Base-by-base conservation (phyloP, 2,329 filamentous ascomycete genomes). In the Verticillium longisporum region DNA sequence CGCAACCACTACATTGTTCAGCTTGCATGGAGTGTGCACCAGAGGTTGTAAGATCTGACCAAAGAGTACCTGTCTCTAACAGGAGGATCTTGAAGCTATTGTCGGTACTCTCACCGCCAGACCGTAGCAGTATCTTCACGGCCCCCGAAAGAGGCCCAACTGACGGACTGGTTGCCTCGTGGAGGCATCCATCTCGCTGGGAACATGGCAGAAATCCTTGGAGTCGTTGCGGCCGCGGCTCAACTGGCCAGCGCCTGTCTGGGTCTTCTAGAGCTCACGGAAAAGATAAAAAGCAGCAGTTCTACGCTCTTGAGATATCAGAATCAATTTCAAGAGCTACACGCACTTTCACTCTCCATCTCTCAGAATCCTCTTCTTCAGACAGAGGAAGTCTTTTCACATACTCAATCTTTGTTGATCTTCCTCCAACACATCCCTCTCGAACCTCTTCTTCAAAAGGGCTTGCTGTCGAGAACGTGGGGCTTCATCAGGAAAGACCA, bases 161-260 rank as follows among this genome's bases (percentile, higher is more conserved):
- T 33, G n/a, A 38, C 14, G 10, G 55, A n/a, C 33, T 38, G 31
- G 55, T 36, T 56, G 55, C 55, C 55, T 56, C 15, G 21, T 18
- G n/a, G n/a, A 34, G 55, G 55, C 55, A 34, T 2, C 55, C 55
- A 56, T 56, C 33, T 21, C 9, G 26, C 18, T 18, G 57, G 33
- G n/a, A 61, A 50, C 55, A 68, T 68, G 67, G 67, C 67, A 58
- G 67, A 68, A 34, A 61, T 68, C 13, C 18, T 67, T 38, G 67
- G 67, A 5, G 66, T 67, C 18, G 66, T 64, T 21, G 67, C 66
- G 4, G 62, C 66, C 4, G 67, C 66, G 31, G 36, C 54, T n/a
- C 67, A 68, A 45, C 62, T 68, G 9, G 61, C 61, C 3, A 6
- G 1, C 1, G 57, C 56, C 1, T 67, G 66, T 54, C 62, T 65